A percentile compares a stretch with the other conserved stretches of the same genome.
Evolutionary conservation across 2,329 filamentous ascomycete species (phyloP).

Genomic region (Akanthomyces lecanii): DNA sequence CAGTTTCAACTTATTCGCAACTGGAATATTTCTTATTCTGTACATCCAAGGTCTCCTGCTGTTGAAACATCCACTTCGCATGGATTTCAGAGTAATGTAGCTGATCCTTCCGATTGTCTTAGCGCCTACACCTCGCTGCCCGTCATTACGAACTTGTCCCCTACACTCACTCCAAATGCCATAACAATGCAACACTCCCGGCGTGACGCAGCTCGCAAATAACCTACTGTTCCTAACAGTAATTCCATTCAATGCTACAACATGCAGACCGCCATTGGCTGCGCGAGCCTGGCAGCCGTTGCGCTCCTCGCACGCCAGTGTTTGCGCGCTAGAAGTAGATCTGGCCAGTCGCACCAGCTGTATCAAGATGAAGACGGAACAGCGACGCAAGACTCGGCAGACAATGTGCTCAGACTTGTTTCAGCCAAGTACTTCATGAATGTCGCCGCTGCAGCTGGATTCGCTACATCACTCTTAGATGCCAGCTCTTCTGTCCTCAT

Average conservation of each 20-base stretch:
- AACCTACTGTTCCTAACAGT: too few relatives aligned
- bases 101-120: background rate
- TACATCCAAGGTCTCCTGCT: too few relatives aligned
- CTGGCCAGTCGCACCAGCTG: background rate
- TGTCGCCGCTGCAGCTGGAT: background rate
- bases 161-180: background rate
- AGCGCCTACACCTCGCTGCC: background rate
- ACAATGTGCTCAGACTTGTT: too few relatives aligned
- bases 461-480: background rate
- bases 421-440: background rate
- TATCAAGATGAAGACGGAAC: background rate
- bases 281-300: background rate
- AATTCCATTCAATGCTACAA: background rate
- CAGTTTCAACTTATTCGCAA: background rate
- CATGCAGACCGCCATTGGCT: background rate
- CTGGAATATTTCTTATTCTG: too few relatives aligned
- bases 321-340: background rate
- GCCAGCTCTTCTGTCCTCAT: background rate
- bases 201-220: background rate
- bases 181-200: background rate
- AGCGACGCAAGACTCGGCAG: background rate
- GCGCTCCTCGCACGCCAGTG: constrained; percentile 2
- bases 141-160: background rate
- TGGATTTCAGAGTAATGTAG: background rate
- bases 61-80: background rate